Evolutionary conservation across 805 yeast genomes (phyloP).

Genomic region (Hanseniaspora clermontiae): DNA sequence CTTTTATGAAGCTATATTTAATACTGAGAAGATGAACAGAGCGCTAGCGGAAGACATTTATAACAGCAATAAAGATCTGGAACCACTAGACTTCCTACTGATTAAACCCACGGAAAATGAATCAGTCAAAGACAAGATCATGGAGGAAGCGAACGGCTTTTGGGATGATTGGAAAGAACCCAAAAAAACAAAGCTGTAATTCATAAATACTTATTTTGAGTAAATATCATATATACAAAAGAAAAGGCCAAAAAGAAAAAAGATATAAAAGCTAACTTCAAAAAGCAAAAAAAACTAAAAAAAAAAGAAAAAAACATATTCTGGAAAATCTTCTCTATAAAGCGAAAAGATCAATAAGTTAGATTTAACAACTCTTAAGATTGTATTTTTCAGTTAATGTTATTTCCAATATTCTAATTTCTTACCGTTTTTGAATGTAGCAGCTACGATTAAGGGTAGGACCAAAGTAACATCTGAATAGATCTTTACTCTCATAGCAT

Average conservation of each 20-base stretch:
- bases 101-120: not conserved
- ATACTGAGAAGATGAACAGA: not conserved
- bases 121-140: not conserved
- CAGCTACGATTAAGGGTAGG: constrained; percentile 93
- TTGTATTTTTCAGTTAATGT: constrained; percentile 43
- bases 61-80: not conserved
- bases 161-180: constrained; percentile 11
- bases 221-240: not conserved
- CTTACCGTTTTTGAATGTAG: constrained; percentile 71
- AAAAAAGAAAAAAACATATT: constrained; percentile 23
- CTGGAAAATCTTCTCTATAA: constrained; percentile 40
- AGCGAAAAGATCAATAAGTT: constrained; percentile 20
- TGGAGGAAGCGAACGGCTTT: not conserved
- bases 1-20: constrained; percentile 22
- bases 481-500: constrained; percentile 81
- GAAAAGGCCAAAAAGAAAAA: constrained; percentile 37
- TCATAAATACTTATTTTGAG: not conserved
- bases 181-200: not conserved
- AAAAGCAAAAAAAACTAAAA: not conserved
- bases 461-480: constrained; percentile 92
- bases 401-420: constrained; percentile 16
- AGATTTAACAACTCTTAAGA: constrained; percentile 17
- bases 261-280: not conserved
- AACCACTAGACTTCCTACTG: not conserved
- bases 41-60: not conserved